These are phyloP conservation scores for Mucor ambiguus DNA, from an alignment of 371 early-diverging fungal species.

Conservation along the genomic window DNA sequence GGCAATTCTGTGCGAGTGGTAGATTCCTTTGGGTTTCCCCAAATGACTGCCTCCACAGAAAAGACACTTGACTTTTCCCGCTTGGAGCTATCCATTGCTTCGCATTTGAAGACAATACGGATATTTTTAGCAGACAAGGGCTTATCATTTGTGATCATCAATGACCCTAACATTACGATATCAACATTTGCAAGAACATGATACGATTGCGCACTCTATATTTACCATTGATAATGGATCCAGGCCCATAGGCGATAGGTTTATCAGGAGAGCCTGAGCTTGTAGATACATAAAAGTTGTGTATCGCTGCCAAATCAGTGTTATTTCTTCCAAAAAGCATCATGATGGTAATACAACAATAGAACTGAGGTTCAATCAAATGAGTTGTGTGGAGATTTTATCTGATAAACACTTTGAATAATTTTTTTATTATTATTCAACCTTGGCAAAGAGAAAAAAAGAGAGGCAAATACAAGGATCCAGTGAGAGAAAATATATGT, in stretches of 20 bases:
- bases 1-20: constrained; percentile 14
- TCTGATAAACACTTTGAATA: neutral
- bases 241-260: constrained; percentile 50
- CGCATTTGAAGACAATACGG: constrained; percentile 40
- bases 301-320: constrained; percentile 17
- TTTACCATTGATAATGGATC: constrained; percentile 45
- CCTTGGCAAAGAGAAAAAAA: neutral
- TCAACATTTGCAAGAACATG: neutral
- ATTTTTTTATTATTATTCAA: neutral
- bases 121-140: constrained; percentile 29
- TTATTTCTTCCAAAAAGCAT: constrained; percentile 30
- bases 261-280: constrained; percentile 31
- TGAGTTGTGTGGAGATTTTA: constrained; percentile 4
- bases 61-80: constrained; percentile 25
- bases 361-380: neutral
- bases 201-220: neutral
- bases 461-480: neutral
- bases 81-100: constrained; percentile 19
- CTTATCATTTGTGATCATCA: constrained; percentile 40
- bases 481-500: neutral
- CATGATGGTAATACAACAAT: constrained; percentile 13
- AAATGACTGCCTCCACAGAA: constrained; percentile 31
- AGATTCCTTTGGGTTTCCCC: constrained; percentile 23
- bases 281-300: constrained; percentile 29
- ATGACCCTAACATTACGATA: constrained; percentile 29